Evolutionary conservation across 2,329 filamentous ascomycete genomes (phyloP).

Genomic region (Pestalotiopsis sp.): DNA sequence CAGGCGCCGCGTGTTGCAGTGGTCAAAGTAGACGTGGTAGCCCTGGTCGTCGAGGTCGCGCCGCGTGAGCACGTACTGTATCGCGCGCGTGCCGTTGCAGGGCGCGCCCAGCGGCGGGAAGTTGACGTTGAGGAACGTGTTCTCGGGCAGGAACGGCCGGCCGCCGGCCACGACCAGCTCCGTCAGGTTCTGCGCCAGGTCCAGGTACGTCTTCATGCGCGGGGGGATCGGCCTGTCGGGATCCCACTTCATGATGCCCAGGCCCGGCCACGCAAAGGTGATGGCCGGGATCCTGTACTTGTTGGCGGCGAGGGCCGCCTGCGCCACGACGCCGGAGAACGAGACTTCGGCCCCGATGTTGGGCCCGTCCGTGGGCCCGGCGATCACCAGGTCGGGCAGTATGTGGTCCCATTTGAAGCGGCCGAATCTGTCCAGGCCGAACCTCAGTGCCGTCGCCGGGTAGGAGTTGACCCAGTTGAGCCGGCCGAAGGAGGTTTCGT

Average conservation of each 20-base stretch:
- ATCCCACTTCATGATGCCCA: constrained; percentile 48
- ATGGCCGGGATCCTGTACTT: constrained; percentile 62
- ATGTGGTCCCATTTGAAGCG: constrained; percentile 52
- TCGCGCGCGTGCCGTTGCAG: too few species aligned
- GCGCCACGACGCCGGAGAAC: constrained; percentile 69
- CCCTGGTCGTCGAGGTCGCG: too few species aligned
- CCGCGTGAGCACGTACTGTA: too few species aligned
- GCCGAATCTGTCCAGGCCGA: constrained; percentile 59
- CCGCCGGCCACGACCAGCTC: constrained; percentile 51
- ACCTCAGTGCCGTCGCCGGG: constrained; percentile 63
- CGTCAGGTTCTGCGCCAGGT: constrained; percentile 60
- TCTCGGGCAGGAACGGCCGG: constrained; percentile 61
- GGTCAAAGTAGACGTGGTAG: not conserved
- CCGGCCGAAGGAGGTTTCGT: constrained; percentile 55
- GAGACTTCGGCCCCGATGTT: constrained; percentile 58
- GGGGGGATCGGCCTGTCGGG: constrained; percentile 51
- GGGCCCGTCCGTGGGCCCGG: constrained; percentile 57
- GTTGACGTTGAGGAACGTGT: constrained; percentile 69
- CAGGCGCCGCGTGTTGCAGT: not conserved
- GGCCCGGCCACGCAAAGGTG: constrained; percentile 62
- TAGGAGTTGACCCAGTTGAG: constrained; percentile 74
- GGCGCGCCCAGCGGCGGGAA: constrained; percentile 42
- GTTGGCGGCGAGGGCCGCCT: constrained; percentile 57
- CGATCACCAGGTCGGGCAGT: constrained; percentile 61
- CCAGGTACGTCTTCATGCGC: constrained; percentile 61